These are phyloP conservation scores for Sungouiella blattae DNA, from an alignment of 805 yeast species.

Conservation along the genomic window DNA sequence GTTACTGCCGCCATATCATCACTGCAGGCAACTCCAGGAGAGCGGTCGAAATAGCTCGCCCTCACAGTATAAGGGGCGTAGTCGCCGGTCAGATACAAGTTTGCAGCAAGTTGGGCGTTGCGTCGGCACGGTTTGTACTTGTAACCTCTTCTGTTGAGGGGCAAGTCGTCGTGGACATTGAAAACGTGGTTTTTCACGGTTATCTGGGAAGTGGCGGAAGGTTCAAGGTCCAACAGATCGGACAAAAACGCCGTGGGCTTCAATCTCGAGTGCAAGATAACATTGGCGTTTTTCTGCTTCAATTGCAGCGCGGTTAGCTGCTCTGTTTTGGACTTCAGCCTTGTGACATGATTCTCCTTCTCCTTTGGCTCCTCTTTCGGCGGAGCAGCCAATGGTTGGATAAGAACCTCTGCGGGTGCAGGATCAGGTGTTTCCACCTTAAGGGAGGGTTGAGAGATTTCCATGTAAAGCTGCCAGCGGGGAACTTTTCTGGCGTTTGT, in stretches of 20 bases:
- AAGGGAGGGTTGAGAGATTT: neutral
- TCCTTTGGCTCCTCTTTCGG: conserved; percentile 5
- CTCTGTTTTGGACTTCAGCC: conserved; percentile 23
- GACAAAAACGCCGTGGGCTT: conserved; percentile 31
- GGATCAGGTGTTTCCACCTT: neutral
- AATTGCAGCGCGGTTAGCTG: conserved; percentile 15
- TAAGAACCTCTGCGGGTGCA: neutral
- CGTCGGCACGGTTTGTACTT: conserved; percentile 79
- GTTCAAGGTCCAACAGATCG: conserved; percentile 9
- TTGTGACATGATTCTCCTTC: conserved; percentile 15
- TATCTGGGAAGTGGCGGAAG: conserved; percentile 10
- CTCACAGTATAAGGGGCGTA: conserved; percentile 61
- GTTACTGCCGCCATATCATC: conserved; percentile 42
- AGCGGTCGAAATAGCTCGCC: conserved; percentile 64
- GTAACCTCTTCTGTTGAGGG: conserved; percentile 75
- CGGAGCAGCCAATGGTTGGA: neutral
- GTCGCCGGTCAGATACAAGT: conserved; percentile 70
- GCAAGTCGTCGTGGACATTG: conserved; percentile 66
- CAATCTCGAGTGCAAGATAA: conserved; percentile 31
- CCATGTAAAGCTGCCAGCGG: no score
- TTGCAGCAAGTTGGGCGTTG: conserved; percentile 52
- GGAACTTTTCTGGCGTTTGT: neutral
- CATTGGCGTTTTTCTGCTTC: conserved; percentile 27
- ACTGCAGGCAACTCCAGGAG: conserved; percentile 47
- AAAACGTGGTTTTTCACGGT: conserved; percentile 24